Evolutionary conservation across 768 basidiomycete genomes (phyloP).

Genomic region (Mycena rosella): DNA sequence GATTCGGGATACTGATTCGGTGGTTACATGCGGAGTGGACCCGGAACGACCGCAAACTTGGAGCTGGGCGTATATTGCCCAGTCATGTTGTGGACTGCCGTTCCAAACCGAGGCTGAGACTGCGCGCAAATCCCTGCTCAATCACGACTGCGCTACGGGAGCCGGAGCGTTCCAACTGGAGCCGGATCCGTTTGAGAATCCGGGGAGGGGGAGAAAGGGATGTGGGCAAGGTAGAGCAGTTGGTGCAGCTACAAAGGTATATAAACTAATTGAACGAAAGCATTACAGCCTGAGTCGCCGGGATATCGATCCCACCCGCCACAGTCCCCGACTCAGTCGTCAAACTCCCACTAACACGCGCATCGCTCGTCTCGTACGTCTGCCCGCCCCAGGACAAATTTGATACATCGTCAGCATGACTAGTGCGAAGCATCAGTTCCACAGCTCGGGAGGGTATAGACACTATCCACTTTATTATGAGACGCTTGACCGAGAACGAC

Average conservation of each 20-base stretch:
- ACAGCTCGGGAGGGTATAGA: neutral
- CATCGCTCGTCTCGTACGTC: conserved; percentile 66
- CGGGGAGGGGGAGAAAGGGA: conserved; percentile 18
- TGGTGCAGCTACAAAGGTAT: conserved; percentile 22
- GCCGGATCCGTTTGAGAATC: neutral
- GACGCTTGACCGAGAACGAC: conserved; percentile 59
- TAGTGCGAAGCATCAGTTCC: conserved; percentile 36
- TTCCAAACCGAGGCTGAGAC: too few relatives aligned
- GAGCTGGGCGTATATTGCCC: too few relatives aligned
- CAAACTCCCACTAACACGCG: conserved; percentile 52
- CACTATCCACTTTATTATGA: conserved; percentile 58
- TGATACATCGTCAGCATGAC: conserved; percentile 62
- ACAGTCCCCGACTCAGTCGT: conserved; percentile 46
- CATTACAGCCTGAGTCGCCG: conserved; percentile 62
- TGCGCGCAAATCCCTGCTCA: neutral
- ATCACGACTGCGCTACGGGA: conserved; percentile 8
- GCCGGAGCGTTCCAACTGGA: neutral
- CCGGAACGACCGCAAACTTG: too few relatives aligned
- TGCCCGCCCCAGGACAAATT: conserved; percentile 71
- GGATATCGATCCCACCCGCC: conserved; percentile 56
- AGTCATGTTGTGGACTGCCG: too few relatives aligned
- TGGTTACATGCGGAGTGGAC: too few relatives aligned
- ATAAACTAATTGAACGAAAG: conserved; percentile 46
- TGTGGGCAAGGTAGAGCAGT: neutral
- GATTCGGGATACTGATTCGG: too few relatives aligned